Base-by-base conservation (phyloP, 768 basidiomycete species). In the Exsudoporus frostii region DNA sequence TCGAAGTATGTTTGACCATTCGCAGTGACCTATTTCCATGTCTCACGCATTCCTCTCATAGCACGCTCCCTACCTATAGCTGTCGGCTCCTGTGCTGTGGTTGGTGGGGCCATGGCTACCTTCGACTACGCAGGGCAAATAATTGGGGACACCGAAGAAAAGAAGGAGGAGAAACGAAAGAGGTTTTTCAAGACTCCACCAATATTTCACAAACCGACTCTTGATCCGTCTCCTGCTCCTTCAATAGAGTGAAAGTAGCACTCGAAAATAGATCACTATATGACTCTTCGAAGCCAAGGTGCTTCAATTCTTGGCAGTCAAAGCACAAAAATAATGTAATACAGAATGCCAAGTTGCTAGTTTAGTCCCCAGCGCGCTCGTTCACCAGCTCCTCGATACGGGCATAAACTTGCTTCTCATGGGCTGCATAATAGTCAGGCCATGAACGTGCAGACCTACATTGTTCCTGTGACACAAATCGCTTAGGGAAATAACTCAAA, bases 61-160 rank as follows among this genome's bases (percentile, higher is more conserved):
- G 92, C 83, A 48, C 87, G 89, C 55, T 97, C 93, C 30, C 62
- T 96, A 59, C 93, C 93, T 7, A 75, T 86, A 65, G 92, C 89
- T 29, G 61, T 93, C 17, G 89, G 84, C 20, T 84, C 87, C 30
- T 95, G 92, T 67, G 85, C 79, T 2, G 75, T 87, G 45, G 75
- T 95, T 51, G 93, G 90, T 46, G 85, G 85, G 13, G 78, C 85
- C 7, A 82, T 93, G 67, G 95, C 92, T 15, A 81, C 83, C 37
- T 90, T 87, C 65, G 88, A 93, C 61, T 88, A 87, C 58, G 81
- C 86, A 22, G 90, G 92, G 48, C 76, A 83, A 61, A 70, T 87
- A 52, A 64, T 72, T 11, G 82, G 83, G 38, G 75, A 78, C 45
- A 61, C 71, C 5, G 69, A 70, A 46, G 73, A 76, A 42, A 68